phyloP scores from a whole-genome alignment of 257 asterid genomes.

The Prunella vulgaris region DNA sequence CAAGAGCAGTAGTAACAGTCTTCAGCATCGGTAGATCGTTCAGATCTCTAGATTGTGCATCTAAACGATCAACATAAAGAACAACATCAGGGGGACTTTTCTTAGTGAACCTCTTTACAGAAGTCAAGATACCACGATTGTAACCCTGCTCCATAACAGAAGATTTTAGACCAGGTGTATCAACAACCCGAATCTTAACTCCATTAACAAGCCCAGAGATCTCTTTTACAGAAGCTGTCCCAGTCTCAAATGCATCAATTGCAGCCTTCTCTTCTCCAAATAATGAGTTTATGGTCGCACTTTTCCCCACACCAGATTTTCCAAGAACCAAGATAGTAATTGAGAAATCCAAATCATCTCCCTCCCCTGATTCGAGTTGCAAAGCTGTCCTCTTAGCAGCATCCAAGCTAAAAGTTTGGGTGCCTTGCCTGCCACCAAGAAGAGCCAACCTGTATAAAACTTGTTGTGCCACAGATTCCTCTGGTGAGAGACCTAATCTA shows the following conservation, averaged over 20 bases:
- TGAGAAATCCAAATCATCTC: constrained; percentile 62
- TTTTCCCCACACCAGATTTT: constrained; percentile 91
- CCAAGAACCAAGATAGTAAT: constrained; percentile 79
- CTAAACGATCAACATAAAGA: constrained; percentile 85
- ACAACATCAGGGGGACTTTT: constrained; percentile 72
- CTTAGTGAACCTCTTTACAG: constrained; percentile 64
- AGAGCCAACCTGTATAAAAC: constrained; percentile 76
- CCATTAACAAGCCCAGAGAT: constrained; percentile 65
- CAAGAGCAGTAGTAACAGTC: constrained; percentile 64
- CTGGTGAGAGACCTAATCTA: constrained; percentile 69
- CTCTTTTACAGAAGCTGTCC: constrained; percentile 55
- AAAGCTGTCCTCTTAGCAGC: constrained; percentile 67
- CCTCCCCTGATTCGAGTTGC: constrained; percentile 63
- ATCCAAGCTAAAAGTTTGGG: constrained; percentile 61
- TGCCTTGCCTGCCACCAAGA: constrained; percentile 74
- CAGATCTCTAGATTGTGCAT: constrained; percentile 85
- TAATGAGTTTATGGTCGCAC: constrained; percentile 83
- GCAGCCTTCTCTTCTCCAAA: constrained; percentile 74
- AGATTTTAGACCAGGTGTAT: constrained; percentile 83
- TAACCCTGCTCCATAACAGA: constrained; percentile 72
- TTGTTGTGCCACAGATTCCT: constrained; percentile 76
- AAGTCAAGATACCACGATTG: constrained; percentile 56
- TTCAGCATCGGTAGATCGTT: constrained; percentile 75
- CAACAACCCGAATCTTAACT: constrained; percentile 65
- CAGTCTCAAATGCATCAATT: constrained; percentile 67